phyloP scores from a whole-genome alignment of 306 rosid genomes.

The Castanea mollissima region DNA sequence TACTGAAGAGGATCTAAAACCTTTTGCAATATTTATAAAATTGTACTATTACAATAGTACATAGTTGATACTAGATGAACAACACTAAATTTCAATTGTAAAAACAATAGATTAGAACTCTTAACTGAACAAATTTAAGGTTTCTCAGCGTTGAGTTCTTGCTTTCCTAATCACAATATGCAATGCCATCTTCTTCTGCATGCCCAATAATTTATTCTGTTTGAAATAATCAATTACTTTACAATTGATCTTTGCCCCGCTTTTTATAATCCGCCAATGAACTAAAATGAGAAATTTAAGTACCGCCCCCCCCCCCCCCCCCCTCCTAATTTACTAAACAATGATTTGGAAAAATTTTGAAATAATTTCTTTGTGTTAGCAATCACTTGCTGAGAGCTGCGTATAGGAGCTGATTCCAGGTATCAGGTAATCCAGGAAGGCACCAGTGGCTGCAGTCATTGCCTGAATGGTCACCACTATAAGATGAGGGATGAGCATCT shows the following conservation, averaged over 20 bases:
- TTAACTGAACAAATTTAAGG: constrained; percentile 15
- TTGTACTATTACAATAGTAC: neutral
- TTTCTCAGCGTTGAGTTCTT: constrained; percentile 4
- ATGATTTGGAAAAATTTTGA: neutral
- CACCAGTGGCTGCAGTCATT: constrained; percentile 99
- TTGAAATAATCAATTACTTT: constrained; percentile 38
- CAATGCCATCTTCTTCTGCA: constrained; percentile 17
- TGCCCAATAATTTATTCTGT: constrained; percentile 16
- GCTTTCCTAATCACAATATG: constrained; percentile 18
- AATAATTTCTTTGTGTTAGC: neutral
- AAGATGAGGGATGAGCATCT: constrained; percentile 88
- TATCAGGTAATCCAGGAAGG: constrained; percentile 91
- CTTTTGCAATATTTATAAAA: neutral
- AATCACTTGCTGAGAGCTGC: constrained; percentile 63
- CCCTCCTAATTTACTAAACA: constrained; percentile 6
- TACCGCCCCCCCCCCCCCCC: neutral
- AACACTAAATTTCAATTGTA: too few relatives aligned
- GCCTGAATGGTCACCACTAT: constrained; percentile 57
- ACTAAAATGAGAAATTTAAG: constrained; percentile 22
- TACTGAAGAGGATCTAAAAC: too few relatives aligned
- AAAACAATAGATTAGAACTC: neutral
- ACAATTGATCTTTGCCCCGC: constrained; percentile 33
- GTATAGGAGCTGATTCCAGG: constrained; percentile 91
- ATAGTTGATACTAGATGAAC: too few relatives aligned
- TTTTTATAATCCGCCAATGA: constrained; percentile 22